Percentiles rank a stretch among this genome's conserved stretches.
Evolutionary conservation across 2,329 filamentous ascomycete species (phyloP).

Genomic region (Penicillium vulpinum): DNA sequence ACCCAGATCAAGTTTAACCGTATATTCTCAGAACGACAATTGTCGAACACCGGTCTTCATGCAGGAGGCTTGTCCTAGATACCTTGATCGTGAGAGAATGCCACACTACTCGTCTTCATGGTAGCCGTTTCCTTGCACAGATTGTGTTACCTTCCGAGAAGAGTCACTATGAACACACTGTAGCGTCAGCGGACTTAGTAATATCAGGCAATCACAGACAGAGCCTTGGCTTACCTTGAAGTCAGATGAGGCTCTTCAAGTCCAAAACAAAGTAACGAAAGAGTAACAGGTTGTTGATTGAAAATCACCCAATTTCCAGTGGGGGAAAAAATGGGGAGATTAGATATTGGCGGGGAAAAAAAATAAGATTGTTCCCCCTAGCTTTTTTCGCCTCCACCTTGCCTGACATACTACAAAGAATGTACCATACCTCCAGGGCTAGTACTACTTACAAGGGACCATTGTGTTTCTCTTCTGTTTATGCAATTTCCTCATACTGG

Average conservation of each 20-base stretch:
- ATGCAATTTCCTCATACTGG: constrained; percentile 3
- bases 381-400: constrained; percentile 18
- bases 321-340: constrained; percentile 5
- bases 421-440: too few species aligned
- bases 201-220: background rate
- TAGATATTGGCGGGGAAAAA: constrained; percentile 18
- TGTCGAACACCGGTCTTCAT: constrained; percentile 46
- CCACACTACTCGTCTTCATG: constrained; percentile 43
- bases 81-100: constrained; percentile 45
- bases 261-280: background rate
- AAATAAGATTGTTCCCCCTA: constrained; percentile 14
- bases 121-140: constrained; percentile 29
- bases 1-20: constrained; percentile 49
- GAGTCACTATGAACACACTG: background rate
- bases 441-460: background rate
- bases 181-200: background rate
- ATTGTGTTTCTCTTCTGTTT: background rate
- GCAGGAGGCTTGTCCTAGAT: constrained; percentile 40
- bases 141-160: constrained; percentile 15
- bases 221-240: background rate
- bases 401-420: background rate
- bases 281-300: background rate
- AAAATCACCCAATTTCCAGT: background rate
- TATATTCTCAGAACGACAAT: constrained; percentile 46
- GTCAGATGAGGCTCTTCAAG: background rate